phyloP scores from a whole-genome alignment of 306 rosid species.

The Quercus robur region DNA sequence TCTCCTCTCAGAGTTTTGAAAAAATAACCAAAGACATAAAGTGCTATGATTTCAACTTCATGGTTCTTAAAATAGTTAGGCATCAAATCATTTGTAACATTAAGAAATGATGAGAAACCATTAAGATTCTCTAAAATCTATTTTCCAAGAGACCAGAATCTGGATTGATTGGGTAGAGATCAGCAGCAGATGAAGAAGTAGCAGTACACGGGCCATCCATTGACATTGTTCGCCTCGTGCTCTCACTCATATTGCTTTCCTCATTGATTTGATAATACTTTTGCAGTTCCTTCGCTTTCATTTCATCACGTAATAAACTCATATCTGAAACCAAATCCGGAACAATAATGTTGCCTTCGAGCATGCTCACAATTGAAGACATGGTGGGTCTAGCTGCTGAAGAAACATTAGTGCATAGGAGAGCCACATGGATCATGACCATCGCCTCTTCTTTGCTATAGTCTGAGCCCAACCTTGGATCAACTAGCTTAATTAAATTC shows the following conservation, averaged over 20 bases:
- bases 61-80: too few species aligned
- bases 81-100: too few species aligned
- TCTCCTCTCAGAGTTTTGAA: too few species aligned
- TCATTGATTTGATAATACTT: slow-evolving; percentile 4
- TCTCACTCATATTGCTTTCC: background rate
- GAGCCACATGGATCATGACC: slow-evolving; percentile 30
- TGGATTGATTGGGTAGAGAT: slow-evolving; percentile 30
- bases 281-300: slow-evolving; percentile 14
- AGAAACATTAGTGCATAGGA: slow-evolving; percentile 30
- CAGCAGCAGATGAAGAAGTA: slow-evolving; percentile 25
- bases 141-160: slow-evolving; percentile 18
- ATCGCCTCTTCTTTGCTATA: slow-evolving; percentile 20
- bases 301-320: slow-evolving; percentile 5
- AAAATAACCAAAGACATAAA: too few species aligned
- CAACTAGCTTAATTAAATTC: slow-evolving; percentile 31
- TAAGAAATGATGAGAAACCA: too few species aligned
- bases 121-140: slow-evolving; percentile 1
- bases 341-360: slow-evolving; percentile 30
- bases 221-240: background rate
- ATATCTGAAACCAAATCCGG: slow-evolving; percentile 16
- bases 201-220: slow-evolving; percentile 10
- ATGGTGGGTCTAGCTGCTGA: slow-evolving; percentile 37
- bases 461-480: slow-evolving; percentile 33
- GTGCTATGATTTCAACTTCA: too few species aligned
- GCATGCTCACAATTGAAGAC: slow-evolving; percentile 45